A percentile compares a stretch with the other conserved stretches of the same genome.
Evolutionary conservation across 2,329 filamentous ascomycete species (phyloP).

Genomic region (Botryotinia narcissicola): DNA sequence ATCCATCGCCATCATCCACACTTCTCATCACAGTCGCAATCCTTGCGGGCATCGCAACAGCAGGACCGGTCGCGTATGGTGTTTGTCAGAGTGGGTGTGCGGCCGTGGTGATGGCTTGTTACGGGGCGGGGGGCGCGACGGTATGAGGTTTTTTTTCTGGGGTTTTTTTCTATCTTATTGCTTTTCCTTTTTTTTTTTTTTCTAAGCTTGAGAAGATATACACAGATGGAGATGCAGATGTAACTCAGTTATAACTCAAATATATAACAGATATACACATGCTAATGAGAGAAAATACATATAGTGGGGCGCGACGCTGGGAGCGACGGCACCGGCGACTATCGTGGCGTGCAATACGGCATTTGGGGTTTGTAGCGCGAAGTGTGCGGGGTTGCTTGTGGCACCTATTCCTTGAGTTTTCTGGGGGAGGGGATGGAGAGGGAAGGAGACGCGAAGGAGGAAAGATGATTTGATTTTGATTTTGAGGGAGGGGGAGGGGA

Average conservation of each 20-base stretch:
- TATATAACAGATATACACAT: neutral
- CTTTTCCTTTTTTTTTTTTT: no score
- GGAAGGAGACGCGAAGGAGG: no score
- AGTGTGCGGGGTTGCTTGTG: neutral
- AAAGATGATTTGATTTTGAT: no score
- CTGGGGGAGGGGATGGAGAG: no score
- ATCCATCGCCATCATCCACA: neutral
- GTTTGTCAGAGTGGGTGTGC: slow-evolving; percentile 11
- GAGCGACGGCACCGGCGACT: slow-evolving; percentile 3
- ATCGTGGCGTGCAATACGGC: slow-evolving; percentile 14
- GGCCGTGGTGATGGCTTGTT: slow-evolving; percentile 12
- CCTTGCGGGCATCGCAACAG: neutral
- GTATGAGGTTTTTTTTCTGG: neutral
- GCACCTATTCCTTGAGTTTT: neutral
- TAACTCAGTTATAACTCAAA: no score
- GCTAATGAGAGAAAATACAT: neutral
- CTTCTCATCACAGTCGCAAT: neutral
- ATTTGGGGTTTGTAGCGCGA: slow-evolving; percentile 3
- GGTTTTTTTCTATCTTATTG: no score
- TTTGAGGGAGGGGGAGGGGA: neutral
- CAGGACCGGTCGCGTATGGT: neutral
- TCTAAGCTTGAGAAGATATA: no score
- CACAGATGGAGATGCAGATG: no score
- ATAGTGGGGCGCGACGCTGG: slow-evolving; percentile 6
- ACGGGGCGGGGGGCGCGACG: neutral